Percentiles rank a stretch among this genome's conserved stretches.
Evolutionary conservation across 768 basidiomycete species (phyloP).

Genomic region (Termitomyces bulborhizus): DNA sequence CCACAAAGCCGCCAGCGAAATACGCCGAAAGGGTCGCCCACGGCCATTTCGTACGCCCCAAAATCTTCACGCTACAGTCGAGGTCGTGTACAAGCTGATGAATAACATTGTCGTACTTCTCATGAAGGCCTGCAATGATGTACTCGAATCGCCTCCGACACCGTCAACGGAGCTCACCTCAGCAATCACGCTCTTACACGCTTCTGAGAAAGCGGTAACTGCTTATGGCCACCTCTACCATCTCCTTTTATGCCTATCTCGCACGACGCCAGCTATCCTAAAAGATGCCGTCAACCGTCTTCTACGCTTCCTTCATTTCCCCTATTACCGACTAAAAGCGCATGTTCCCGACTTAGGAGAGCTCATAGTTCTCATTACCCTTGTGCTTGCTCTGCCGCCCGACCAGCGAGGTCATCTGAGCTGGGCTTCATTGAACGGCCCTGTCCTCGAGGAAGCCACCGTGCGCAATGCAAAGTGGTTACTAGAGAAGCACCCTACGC

Average conservation of each 20-base stretch:
- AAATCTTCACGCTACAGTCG: conserved; percentile 23
- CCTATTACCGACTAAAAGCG: conserved; percentile 24
- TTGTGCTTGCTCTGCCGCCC: conserved; percentile 30
- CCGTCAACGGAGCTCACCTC: neutral
- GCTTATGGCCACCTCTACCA: conserved; percentile 42
- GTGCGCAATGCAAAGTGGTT: conserved; percentile 38
- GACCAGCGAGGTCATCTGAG: conserved; percentile 17
- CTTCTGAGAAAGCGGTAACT: conserved; percentile 38
- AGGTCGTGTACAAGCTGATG: conserved; percentile 39
- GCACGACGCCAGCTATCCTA: conserved; percentile 23
- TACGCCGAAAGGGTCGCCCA: conserved; percentile 5
- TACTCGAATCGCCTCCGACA: conserved; percentile 12
- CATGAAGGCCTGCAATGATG: conserved; percentile 39
- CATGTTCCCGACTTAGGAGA: conserved; percentile 36
- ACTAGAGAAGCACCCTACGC: conserved; percentile 31
- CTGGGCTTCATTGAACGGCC: conserved; percentile 31
- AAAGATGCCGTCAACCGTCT: conserved; percentile 25
- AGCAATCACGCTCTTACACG: conserved; percentile 23
- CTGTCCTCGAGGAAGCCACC: conserved; percentile 35
- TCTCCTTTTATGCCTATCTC: conserved; percentile 30
- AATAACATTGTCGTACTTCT: conserved; percentile 37
- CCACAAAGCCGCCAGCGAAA: conserved; percentile 21
- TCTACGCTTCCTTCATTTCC: conserved; percentile 23
- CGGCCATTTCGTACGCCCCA: conserved; percentile 10
- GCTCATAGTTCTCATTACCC: conserved; percentile 32